These are phyloP conservation scores for Talaromyces albobiverticillius DNA, from an alignment of 2,329 filamentous ascomycete species.

Conservation along the genomic window DNA sequence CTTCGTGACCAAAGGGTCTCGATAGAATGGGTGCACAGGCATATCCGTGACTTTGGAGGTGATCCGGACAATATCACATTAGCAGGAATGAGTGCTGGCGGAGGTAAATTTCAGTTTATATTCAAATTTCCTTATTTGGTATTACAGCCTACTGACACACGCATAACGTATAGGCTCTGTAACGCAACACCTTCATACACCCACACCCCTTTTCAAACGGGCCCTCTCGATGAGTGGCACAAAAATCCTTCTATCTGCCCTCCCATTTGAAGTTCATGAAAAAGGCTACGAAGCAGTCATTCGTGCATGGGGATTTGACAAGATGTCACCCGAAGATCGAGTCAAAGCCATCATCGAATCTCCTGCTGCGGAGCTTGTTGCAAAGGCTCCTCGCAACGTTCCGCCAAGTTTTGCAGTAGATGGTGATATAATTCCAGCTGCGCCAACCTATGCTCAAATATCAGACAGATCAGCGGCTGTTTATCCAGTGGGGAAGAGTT, in stretches of 20 bases:
- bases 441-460: slow-evolving; percentile 22
- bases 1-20: slow-evolving; percentile 48
- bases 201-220: slow-evolving; percentile 41
- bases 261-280: slow-evolving; percentile 40
- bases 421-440: slow-evolving; percentile 37
- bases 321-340: slow-evolving; percentile 37
- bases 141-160: too few relatives aligned
- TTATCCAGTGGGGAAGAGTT: slow-evolving; percentile 40
- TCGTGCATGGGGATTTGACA: slow-evolving; percentile 38
- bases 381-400: slow-evolving; percentile 36
- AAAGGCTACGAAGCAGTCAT: slow-evolving; percentile 41
- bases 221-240: slow-evolving; percentile 44
- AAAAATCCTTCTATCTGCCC: slow-evolving; percentile 40
- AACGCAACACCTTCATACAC: slow-evolving; percentile 32
- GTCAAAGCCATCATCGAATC: slow-evolving; percentile 41
- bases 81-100: slow-evolving; percentile 51
- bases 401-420: slow-evolving; percentile 41
- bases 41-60: slow-evolving; percentile 42
- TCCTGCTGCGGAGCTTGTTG: slow-evolving; percentile 41
- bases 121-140: too few relatives aligned
- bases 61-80: slow-evolving; percentile 38
- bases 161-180: slow-evolving; percentile 25
- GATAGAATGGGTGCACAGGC: slow-evolving; percentile 38
- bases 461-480: slow-evolving; percentile 21
- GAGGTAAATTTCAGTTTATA: slow-evolving; percentile 21